These are phyloP conservation scores for Pleurotus platypus DNA, from an alignment of 768 basidiomycete genomes.

Conservation along the genomic window DNA sequence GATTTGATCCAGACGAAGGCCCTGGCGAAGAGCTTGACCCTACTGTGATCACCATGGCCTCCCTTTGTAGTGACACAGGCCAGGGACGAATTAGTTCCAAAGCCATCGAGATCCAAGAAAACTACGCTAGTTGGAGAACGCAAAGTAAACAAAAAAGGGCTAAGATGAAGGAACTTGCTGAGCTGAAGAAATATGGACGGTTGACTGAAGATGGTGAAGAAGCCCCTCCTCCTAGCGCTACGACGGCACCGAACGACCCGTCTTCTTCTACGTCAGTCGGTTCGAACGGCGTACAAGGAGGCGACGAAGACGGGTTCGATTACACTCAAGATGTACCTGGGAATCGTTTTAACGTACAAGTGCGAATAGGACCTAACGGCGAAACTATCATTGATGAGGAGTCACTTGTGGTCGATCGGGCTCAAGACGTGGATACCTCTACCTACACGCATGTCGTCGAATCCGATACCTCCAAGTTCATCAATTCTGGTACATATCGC, in stretches of 20 bases:
- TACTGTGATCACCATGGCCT: conserved; percentile 80
- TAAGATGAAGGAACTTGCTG: conserved; percentile 59
- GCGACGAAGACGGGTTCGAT: conserved; percentile 62
- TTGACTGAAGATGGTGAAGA: conserved; percentile 41
- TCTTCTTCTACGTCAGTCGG: not conserved
- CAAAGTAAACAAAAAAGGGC: conserved; percentile 64
- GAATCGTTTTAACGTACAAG: conserved; percentile 79
- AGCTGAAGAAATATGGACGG: conserved; percentile 73
- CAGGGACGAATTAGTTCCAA: conserved; percentile 78
- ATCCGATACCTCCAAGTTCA: conserved; percentile 79
- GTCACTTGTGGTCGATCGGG: conserved; percentile 75
- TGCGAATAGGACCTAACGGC: conserved; percentile 84
- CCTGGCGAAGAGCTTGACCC: conserved; percentile 80
- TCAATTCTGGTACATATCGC: conserved; percentile 80
- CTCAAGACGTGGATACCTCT: conserved; percentile 62
- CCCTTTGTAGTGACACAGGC: conserved; percentile 73
- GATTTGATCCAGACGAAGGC: conserved; percentile 54
- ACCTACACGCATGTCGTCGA: conserved; percentile 78
- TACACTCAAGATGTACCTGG: conserved; percentile 62
- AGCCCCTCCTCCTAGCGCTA: conserved; percentile 12
- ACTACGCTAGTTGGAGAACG: conserved; percentile 70
- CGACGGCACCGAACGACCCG: conserved; percentile 7
- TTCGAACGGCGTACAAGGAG: conserved; percentile 24
- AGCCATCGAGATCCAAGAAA: conserved; percentile 65
- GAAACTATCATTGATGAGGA: conserved; percentile 86